Evolutionary conservation across 2,329 filamentous ascomycete species (phyloP).

Genomic region (Aspergillus quadrilineatus): DNA sequence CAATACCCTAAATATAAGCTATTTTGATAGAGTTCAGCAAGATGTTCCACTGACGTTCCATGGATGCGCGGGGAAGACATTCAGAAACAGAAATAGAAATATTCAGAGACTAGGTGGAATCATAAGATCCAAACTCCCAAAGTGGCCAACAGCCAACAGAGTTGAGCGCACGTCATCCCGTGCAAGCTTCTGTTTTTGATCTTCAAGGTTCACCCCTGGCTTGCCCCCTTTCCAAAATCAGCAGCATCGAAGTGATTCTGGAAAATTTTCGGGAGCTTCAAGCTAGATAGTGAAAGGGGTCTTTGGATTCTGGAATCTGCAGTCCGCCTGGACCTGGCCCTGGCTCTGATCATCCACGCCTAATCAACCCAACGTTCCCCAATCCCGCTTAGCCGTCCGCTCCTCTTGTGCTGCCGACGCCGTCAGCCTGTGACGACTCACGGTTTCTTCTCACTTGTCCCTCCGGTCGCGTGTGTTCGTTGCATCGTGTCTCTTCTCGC

Average conservation of each 20-base stretch:
- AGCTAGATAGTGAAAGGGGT: neutral
- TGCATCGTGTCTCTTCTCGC: neutral
- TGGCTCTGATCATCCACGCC: slow-evolving; percentile 1
- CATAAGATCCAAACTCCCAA: too few species aligned
- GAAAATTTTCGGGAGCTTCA: neutral
- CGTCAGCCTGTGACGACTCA: neutral
- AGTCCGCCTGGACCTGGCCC: neutral
- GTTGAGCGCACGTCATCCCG: slow-evolving; percentile 12
- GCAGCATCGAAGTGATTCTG: neutral
- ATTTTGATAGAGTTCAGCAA: neutral
- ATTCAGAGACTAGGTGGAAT: neutral
- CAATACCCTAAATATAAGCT: too few species aligned
- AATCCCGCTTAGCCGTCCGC: slow-evolving; percentile 7
- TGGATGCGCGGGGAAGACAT: slow-evolving; percentile 10
- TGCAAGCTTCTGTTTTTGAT: slow-evolving; percentile 10
- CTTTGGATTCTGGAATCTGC: neutral
- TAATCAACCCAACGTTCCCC: slow-evolving; percentile 8
- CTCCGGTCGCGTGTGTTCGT: slow-evolving; percentile 21
- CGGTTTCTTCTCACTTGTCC: slow-evolving; percentile 8
- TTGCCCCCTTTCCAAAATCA: slow-evolving; percentile 2
- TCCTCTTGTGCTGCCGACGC: neutral
- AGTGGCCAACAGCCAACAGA: neutral
- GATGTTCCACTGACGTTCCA: slow-evolving; percentile 10
- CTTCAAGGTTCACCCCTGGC: slow-evolving; percentile 1
- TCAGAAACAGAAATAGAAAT: neutral